Conservation (phyloP, 148 eudicot species). For the Arctostaphylos glauca region DNA sequence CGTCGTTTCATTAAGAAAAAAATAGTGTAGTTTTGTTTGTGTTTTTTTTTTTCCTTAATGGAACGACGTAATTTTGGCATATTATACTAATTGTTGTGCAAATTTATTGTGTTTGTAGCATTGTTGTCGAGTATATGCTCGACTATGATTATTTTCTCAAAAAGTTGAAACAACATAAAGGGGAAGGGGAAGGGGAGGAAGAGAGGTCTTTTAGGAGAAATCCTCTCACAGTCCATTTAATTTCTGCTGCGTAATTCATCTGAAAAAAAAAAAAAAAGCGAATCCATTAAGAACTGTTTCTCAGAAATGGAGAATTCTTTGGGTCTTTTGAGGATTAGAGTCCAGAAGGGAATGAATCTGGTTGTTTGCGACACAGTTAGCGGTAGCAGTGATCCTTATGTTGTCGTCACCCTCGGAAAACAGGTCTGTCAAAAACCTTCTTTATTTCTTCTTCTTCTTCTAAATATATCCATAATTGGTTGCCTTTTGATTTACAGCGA, state of each 20-base stretch:
- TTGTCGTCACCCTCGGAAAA: constrained; percentile 28
- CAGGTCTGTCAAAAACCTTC: constrained; percentile 21
- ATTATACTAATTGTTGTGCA: too few species aligned
- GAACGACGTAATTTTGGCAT: too few species aligned
- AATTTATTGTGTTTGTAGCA: too few species aligned
- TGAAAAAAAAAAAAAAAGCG: neutral
- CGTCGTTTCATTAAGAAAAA: too few species aligned
- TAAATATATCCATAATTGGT: too few species aligned
- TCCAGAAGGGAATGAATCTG: constrained; percentile 44
- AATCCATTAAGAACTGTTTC: neutral
- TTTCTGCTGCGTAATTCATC: neutral
- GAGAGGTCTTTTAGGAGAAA: neutral
- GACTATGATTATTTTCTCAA: too few species aligned
- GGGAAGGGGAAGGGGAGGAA: neutral
- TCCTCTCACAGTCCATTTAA: neutral
- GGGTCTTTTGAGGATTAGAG: constrained; percentile 39
- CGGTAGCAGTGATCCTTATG: constrained; percentile 61
- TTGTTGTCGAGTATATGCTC: too few species aligned
- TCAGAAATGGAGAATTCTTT: constrained; percentile 22
- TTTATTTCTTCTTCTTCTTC: neutral
- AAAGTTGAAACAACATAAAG: neutral
- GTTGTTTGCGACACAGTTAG: constrained; percentile 34
- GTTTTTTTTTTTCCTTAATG: too few species aligned
- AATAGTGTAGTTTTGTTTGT: too few species aligned
- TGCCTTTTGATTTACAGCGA: too few species aligned